Evolutionary conservation across 306 rosid species (phyloP).

Genomic region (Datisca glomerata): DNA sequence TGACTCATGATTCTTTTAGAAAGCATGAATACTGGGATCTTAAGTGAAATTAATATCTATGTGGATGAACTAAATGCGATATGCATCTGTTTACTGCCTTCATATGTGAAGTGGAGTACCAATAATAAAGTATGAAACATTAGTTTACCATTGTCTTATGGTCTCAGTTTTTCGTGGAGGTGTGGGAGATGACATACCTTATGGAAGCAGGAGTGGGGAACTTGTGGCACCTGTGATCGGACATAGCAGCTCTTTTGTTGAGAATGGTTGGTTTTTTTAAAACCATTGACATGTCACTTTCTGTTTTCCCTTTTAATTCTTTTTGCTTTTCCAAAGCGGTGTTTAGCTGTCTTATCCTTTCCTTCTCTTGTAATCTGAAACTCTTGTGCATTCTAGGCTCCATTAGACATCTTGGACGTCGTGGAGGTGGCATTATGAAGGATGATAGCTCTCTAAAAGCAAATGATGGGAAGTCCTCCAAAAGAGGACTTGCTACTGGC

Average conservation of each 20-base stretch:
- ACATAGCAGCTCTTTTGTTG: slow-evolving; percentile 33
- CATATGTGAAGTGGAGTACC: too few relatives aligned
- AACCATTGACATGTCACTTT: too few relatives aligned
- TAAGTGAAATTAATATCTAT: slow-evolving; percentile 2
- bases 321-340: too few relatives aligned
- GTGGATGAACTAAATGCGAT: slow-evolving; percentile 6
- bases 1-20: background rate
- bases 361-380: too few relatives aligned
- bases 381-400: slow-evolving; percentile 34
- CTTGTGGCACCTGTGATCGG: slow-evolving; percentile 37
- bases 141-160: slow-evolving; percentile 8
- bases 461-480: slow-evolving; percentile 66
- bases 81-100: background rate
- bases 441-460: slow-evolving; percentile 47
- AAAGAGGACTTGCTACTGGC: slow-evolving; percentile 41
- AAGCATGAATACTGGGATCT: slow-evolving; percentile 1
- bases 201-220: slow-evolving; percentile 42
- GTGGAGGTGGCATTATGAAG: slow-evolving; percentile 45
- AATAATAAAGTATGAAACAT: slow-evolving; percentile 11
- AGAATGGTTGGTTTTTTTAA: slow-evolving; percentile 43
- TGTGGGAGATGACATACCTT: slow-evolving; percentile 27
- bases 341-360: too few relatives aligned
- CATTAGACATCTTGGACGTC: slow-evolving; percentile 51
- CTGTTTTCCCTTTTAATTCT: too few relatives aligned
- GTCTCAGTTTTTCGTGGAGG: slow-evolving; percentile 25